Base-by-base conservation (phyloP, 2,329 filamentous ascomycete species). In the Sordariomycetes sp. region DNA sequence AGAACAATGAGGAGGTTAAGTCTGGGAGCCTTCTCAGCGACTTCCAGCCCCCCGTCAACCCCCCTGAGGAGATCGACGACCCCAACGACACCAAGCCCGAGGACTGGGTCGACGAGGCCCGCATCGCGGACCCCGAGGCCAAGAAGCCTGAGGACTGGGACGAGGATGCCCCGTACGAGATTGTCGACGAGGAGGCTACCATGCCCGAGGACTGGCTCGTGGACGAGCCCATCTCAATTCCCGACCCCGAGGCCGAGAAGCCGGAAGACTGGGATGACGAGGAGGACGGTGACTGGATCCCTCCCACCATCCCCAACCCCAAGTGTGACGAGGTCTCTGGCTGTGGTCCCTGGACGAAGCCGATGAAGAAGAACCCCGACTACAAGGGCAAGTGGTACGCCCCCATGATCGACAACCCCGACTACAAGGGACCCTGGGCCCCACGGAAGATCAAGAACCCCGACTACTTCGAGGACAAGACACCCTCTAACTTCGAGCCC, bases 341-440 rank as follows among this genome's bases (percentile, higher is more conserved):
- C 68, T 97, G 94, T 73, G 94, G 94, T 67, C 83, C 87, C 67
- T 99, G 94, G 94, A 80, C 85, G 66, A 84, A 88, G 76, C 94
- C 94, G 64, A 84, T 89, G 83, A 96, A 85, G 77, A 89, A 87
- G 78, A 97, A 97, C 84, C 89, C 90, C 62, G 87, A 80, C 62
- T 97, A 95, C 85, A 97, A 97, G 89, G 94, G 94, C 85, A 95
- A 95, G 81, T 99, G 94, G 94, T 84, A 82, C 64, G 88, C 94
- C 53, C 89, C 90, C 61, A 82, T 85, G 72, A 90, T 99, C 66
- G 92, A 97, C 76, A 99, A 99, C 85, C 94, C 94, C 59, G 89
- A 80, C 66, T 99, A 97, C 85, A 97, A 97, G 86, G 94, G 94
- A 64, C 77, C 84, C 61, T 99, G 94, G 94, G 84, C 85, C 69